A percentile compares a stretch with the other conserved stretches of the same genome.
Evolutionary conservation across 148 eudicot species (phyloP).

Genomic region (Persicaria maculosa): DNA sequence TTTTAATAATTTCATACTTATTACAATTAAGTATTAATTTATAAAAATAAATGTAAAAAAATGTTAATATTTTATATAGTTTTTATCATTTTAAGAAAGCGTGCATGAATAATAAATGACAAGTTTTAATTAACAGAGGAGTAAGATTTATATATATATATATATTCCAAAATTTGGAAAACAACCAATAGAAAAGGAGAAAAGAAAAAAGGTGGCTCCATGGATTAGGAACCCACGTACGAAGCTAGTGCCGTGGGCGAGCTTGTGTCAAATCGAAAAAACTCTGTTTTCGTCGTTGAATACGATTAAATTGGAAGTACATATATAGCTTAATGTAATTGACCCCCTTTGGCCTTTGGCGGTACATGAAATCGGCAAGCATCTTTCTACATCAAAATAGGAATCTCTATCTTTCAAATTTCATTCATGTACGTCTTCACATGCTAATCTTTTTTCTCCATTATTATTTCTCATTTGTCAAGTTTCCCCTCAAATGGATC

Average conservation of each 20-base stretch:
- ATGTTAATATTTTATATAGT: no score
- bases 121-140: no score
- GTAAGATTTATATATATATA: no score
- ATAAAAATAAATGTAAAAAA: no score
- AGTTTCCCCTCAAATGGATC: neutral
- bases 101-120: no score
- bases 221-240: neutral
- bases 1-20: no score
- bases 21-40: no score
- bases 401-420: slow-evolving; percentile 6
- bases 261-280: neutral
- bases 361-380: neutral
- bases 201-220: neutral
- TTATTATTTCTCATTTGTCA: neutral
- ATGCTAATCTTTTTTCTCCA: slow-evolving; percentile 4
- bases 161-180: no score
- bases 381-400: slow-evolving; percentile 11
- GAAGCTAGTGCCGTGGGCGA: neutral
- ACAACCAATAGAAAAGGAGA: no score
- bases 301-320: neutral
- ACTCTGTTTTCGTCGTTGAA: neutral
- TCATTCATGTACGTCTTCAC: slow-evolving; percentile 10
- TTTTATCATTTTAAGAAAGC: no score
- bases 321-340: neutral
- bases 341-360: slow-evolving; percentile 4